Conservation (phyloP, 257 asterid species). For the Solanum clarkiae region DNA sequence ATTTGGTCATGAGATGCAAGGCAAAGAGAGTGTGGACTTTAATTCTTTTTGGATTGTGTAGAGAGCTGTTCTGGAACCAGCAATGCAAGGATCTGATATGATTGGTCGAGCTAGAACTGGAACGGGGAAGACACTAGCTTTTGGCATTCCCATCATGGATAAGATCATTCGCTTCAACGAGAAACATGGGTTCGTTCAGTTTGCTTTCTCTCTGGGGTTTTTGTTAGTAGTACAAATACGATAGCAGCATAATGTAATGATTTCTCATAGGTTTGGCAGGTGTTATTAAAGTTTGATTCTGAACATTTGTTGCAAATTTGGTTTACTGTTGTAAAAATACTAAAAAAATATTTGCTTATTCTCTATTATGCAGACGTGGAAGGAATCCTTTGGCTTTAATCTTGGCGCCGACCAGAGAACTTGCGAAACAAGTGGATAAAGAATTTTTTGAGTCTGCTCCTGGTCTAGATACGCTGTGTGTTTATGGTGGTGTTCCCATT, state of each 20-base stretch:
- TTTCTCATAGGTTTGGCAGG: not conserved
- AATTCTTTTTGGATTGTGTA: constrained; percentile 12
- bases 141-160: constrained; percentile 88
- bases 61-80: constrained; percentile 93
- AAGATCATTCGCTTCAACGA: constrained; percentile 61
- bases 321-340: not conserved
- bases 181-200: constrained; percentile 60
- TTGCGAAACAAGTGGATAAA: constrained; percentile 83
- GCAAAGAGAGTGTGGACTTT: not conserved
- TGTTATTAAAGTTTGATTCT: not conserved
- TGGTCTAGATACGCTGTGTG: constrained; percentile 67
- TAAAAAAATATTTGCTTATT: not conserved
- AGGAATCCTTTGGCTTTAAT: constrained; percentile 67
- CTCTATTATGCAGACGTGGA: constrained; percentile 44
- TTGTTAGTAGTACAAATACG: not conserved
- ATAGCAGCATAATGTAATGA: not conserved
- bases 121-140: constrained; percentile 95
- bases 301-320: not conserved
- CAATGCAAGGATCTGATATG: constrained; percentile 91
- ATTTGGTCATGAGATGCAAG: not conserved
- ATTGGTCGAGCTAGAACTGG: constrained; percentile 95
- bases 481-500: constrained; percentile 85
- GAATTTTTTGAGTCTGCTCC: constrained; percentile 78
- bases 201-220: not conserved
- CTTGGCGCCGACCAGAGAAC: constrained; percentile 95